A percentile compares a stretch with the other conserved stretches of the same genome.
These are phyloP conservation scores for Calonectria naviculata DNA, from an alignment of 2,329 filamentous ascomycete species.

Conservation along the genomic window DNA sequence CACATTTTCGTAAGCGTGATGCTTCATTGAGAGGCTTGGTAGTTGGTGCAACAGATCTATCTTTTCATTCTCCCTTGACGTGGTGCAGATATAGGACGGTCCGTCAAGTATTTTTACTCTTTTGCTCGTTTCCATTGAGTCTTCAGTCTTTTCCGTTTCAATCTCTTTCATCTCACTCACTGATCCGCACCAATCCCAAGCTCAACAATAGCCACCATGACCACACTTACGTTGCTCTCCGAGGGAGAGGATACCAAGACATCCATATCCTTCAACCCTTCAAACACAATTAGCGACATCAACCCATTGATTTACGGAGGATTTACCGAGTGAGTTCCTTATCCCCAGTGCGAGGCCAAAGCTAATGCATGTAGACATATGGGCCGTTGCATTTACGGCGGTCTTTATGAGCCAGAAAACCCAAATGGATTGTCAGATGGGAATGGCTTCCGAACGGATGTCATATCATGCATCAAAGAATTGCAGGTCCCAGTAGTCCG, in stretches of 20 bases:
- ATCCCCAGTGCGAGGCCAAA: background rate
- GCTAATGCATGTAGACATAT: conserved; percentile 71
- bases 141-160: background rate
- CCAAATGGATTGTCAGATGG: conserved; percentile 75
- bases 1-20: conserved; percentile 3
- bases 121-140: no score
- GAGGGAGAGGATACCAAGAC: conserved; percentile 1
- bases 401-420: conserved; percentile 82
- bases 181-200: background rate
- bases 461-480: conserved; percentile 77
- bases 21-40: background rate
- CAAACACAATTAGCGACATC: conserved; percentile 76
- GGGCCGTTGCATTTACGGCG: conserved; percentile 87
- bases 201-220: conserved; percentile 17
- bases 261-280: conserved; percentile 70
- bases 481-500: conserved; percentile 80
- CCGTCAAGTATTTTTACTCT: background rate
- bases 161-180: no score
- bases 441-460: conserved; percentile 81
- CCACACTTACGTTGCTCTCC: conserved; percentile 17
- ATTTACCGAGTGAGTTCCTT: conserved; percentile 76
- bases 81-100: background rate
- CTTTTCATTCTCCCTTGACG: background rate
- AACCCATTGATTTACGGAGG: conserved; percentile 84
- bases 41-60: background rate